These are phyloP conservation scores for Lindgomyces ingoldianus DNA, from an alignment of 495 filamentous ascomycete species.

Conservation along the genomic window DNA sequence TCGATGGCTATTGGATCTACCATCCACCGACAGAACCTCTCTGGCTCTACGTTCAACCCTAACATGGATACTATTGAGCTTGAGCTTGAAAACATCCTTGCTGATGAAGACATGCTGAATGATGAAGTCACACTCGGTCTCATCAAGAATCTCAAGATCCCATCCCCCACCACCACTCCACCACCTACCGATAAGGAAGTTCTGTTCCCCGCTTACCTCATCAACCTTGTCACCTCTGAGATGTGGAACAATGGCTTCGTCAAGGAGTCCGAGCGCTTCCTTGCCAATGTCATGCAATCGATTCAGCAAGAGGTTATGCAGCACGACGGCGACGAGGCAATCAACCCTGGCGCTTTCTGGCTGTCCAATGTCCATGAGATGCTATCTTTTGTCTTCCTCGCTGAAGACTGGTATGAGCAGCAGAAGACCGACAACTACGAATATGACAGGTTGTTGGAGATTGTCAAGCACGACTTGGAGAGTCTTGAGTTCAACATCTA, in stretches of 20 bases:
- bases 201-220: slow-evolving; percentile 95
- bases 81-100: slow-evolving; percentile 88
- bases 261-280: slow-evolving; percentile 97
- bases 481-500: slow-evolving; percentile 99
- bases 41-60: slow-evolving; percentile 72
- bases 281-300: slow-evolving; percentile 99
- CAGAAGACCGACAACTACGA: slow-evolving; percentile 99
- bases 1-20: slow-evolving; percentile 82
- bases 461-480: slow-evolving; percentile 98
- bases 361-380: slow-evolving; percentile 99
- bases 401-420: slow-evolving; percentile 98
- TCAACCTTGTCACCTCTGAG: slow-evolving; percentile 97
- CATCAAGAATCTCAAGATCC: slow-evolving; percentile 95
- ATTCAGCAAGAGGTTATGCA: slow-evolving; percentile 99
- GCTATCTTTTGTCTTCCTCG: slow-evolving; percentile 98
- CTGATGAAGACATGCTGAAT: slow-evolving; percentile 92
- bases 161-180: slow-evolving; percentile 76
- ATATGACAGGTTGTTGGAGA: slow-evolving; percentile 95
- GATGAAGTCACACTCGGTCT: slow-evolving; percentile 95
- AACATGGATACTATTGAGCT: slow-evolving; percentile 83
- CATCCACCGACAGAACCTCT: slow-evolving; percentile 63
- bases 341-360: slow-evolving; percentile 98
- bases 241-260: slow-evolving; percentile 99
- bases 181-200: slow-evolving; percentile 97
- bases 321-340: slow-evolving; percentile 93